phyloP scores from a whole-genome alignment of 495 filamentous ascomycete genomes.

The Lophium mytilinum region DNA sequence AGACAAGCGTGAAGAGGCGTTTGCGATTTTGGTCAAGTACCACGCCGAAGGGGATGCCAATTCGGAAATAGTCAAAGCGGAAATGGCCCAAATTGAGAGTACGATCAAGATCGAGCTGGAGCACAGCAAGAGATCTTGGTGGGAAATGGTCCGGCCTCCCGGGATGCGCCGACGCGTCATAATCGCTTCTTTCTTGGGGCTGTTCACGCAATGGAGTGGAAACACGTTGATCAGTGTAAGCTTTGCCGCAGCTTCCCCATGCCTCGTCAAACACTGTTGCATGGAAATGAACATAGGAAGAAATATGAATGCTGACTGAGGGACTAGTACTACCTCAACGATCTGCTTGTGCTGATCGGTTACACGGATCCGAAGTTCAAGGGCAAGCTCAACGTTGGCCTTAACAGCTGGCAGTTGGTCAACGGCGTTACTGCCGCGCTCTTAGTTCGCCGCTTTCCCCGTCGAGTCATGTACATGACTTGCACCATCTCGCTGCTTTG shows the following conservation, averaged over 20 bases:
- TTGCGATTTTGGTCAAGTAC: neutral
- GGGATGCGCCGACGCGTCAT: constrained; percentile 37
- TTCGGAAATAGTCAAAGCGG: neutral
- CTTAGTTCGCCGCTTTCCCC: constrained; percentile 43
- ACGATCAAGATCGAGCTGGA: neutral
- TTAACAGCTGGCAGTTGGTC: constrained; percentile 48
- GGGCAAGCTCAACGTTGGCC: neutral
- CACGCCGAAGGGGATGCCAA: neutral
- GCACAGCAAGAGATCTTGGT: neutral
- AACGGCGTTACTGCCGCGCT: constrained; percentile 46
- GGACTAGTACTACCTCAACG: neutral
- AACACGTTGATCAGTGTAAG: constrained; percentile 48
- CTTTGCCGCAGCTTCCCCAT: too few species aligned
- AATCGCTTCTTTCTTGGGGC: constrained; percentile 48
- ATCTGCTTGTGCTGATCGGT: neutral
- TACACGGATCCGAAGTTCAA: neutral
- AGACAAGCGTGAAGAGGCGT: neutral
- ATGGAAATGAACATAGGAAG: neutral
- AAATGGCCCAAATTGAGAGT: neutral
- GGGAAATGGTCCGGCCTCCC: neutral
- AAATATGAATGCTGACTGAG: too few species aligned
- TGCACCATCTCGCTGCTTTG: constrained; percentile 45
- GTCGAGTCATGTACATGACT: constrained; percentile 52
- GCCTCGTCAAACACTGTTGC: too few species aligned
- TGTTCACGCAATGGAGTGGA: constrained; percentile 60